A percentile compares a stretch with the other conserved stretches of the same genome.
These are phyloP conservation scores for Cercospora zeina DNA, from an alignment of 2,329 filamentous ascomycete genomes.

Conservation along the genomic window DNA sequence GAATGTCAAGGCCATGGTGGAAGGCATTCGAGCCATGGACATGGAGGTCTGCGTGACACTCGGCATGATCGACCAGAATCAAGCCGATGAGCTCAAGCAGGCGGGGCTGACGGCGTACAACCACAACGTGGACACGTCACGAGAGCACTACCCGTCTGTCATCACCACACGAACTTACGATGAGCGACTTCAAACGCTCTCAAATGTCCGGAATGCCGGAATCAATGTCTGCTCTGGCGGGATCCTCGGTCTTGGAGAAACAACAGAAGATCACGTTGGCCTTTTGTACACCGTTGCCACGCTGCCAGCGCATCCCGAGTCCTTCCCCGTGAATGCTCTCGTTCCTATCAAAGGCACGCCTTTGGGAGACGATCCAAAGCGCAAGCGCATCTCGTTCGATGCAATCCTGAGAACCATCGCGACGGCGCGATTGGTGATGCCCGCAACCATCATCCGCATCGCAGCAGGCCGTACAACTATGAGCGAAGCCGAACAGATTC, in stretches of 20 bases:
- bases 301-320: slow-evolving; percentile 79
- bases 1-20: slow-evolving; percentile 84
- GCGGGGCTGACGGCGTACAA: slow-evolving; percentile 90
- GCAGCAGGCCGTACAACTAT: slow-evolving; percentile 82
- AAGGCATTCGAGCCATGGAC: slow-evolving; percentile 73
- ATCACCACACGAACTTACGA: slow-evolving; percentile 87
- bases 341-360: slow-evolving; percentile 91
- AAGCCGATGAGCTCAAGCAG: slow-evolving; percentile 78
- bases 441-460: slow-evolving; percentile 79
- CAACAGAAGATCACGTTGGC: slow-evolving; percentile 74
- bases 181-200: slow-evolving; percentile 76
- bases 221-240: slow-evolving; percentile 89
- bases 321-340: slow-evolving; percentile 86
- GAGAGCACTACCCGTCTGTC: slow-evolving; percentile 83
- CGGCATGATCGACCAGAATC: slow-evolving; percentile 77
- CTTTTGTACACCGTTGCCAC: slow-evolving; percentile 80
- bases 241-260: slow-evolving; percentile 82
- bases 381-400: slow-evolving; percentile 70
- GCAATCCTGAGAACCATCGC: slow-evolving; percentile 80
- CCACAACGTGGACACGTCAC: slow-evolving; percentile 87
- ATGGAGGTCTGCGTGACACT: slow-evolving; percentile 95
- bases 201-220: slow-evolving; percentile 78
- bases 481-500: slow-evolving; percentile 81
- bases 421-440: slow-evolving; percentile 79
- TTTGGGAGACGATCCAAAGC: slow-evolving; percentile 60